Conservation (phyloP, 371 early-diverging fungal species). For the Rhizopus arrhizus region DNA sequence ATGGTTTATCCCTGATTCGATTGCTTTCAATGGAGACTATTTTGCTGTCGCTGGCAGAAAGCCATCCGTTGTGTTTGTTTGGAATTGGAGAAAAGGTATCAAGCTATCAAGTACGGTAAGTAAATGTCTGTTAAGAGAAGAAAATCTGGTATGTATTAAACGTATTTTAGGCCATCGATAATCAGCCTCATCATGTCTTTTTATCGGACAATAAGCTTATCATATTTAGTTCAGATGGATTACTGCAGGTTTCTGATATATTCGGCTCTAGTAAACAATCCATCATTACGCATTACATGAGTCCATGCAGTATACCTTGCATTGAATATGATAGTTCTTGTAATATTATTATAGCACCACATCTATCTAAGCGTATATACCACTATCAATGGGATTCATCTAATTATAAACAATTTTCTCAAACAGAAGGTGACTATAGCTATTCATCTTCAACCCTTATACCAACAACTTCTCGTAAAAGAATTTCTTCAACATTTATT, state of each 20-base stretch:
- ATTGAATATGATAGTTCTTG: constrained; percentile 42
- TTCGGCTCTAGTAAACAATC: constrained; percentile 23
- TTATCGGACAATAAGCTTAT: constrained; percentile 41
- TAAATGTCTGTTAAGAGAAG: background rate
- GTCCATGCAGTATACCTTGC: constrained; percentile 48
- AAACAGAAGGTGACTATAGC: no score
- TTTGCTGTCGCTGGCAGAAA: constrained; percentile 50
- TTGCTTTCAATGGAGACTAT: constrained; percentile 44
- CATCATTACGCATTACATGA: constrained; percentile 21
- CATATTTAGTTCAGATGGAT: constrained; percentile 44
- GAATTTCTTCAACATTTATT: no score
- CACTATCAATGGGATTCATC: constrained; percentile 40
- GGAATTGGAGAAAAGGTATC: constrained; percentile 56
- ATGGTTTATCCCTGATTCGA: constrained; percentile 49
- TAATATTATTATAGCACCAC: constrained; percentile 41
- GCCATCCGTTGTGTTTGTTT: constrained; percentile 53
- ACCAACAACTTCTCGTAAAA: no score
- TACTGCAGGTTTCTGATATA: constrained; percentile 39
- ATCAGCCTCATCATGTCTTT: constrained; percentile 50
- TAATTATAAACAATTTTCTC: no score
- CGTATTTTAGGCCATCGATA: constrained; percentile 45
- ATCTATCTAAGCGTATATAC: constrained; percentile 37
- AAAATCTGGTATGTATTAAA: background rate
- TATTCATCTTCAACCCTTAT: no score
- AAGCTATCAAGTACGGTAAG: constrained; percentile 42